Conservation (phyloP, 2,329 filamentous ascomycete genomes). For the Paraphoma sp. region DNA sequence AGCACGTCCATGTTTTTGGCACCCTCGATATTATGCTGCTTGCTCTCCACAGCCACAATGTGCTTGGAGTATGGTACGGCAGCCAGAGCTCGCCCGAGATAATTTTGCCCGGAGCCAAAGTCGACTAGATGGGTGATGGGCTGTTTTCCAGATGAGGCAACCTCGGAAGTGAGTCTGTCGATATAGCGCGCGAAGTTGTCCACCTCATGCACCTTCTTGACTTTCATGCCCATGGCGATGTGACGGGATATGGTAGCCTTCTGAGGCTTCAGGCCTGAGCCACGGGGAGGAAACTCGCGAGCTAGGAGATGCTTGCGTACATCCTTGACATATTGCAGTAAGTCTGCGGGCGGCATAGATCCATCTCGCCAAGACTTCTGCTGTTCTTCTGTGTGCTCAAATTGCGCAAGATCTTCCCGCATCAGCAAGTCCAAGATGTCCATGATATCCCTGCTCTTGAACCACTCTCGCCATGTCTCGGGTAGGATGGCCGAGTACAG, state of each 20-base stretch:
- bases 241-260: slow-evolving; percentile 69
- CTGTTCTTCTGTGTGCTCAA: slow-evolving; percentile 13
- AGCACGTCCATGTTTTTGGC: slow-evolving; percentile 85
- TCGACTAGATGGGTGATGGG: slow-evolving; percentile 87
- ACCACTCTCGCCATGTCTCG: slow-evolving; percentile 80
- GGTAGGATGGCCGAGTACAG: slow-evolving; percentile 81
- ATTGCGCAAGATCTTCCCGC: slow-evolving; percentile 70
- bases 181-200: slow-evolving; percentile 88
- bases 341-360: slow-evolving; percentile 56
- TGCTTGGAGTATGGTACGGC: slow-evolving; percentile 84
- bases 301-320: slow-evolving; percentile 73
- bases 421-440: slow-evolving; percentile 81
- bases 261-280: slow-evolving; percentile 38
- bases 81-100: slow-evolving; percentile 86
- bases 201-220: slow-evolving; percentile 95
- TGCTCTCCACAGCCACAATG: slow-evolving; percentile 89
- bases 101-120: slow-evolving; percentile 96
- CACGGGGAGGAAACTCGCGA: slow-evolving; percentile 61
- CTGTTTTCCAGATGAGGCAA: slow-evolving; percentile 43
- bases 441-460: slow-evolving; percentile 74
- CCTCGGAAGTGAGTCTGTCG: slow-evolving; percentile 66
- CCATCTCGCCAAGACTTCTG: slow-evolving; percentile 51
- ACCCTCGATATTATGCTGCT: slow-evolving; percentile 83
- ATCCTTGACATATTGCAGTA: slow-evolving; percentile 75
- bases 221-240: slow-evolving; percentile 89